Percentiles rank a stretch among this genome's conserved stretches.
Conservation (phyloP, 441 rosid species). For the Populus hybrid region DNA sequence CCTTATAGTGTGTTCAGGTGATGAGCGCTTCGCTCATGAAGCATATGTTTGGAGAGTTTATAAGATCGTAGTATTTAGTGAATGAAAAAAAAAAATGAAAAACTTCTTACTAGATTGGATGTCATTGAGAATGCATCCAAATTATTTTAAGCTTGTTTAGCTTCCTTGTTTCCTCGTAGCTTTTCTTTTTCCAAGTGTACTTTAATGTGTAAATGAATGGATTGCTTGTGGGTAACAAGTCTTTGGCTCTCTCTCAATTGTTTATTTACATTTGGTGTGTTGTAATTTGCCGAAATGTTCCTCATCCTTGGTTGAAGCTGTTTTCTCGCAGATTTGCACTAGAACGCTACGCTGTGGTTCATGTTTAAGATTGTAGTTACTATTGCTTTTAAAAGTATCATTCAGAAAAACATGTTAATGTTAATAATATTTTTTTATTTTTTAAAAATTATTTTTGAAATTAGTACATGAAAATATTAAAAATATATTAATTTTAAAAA, state of each 20-base stretch:
- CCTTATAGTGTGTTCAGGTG: conserved; percentile 19
- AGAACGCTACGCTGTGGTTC: no score
- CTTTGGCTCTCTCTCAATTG: no score
- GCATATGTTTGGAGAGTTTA: conserved; percentile 19
- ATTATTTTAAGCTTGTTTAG: conserved; percentile 20
- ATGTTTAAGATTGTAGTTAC: no score
- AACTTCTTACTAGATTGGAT: conserved; percentile 22
- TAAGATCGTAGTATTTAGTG: conserved; percentile 32
- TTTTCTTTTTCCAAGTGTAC: conserved; percentile 3
- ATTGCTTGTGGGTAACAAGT: conserved; percentile 17
- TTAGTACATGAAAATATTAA: no score
- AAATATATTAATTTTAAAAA: no score
- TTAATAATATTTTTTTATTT: no score
- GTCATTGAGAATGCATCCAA: conserved; percentile 17
- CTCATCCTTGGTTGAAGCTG: background rate
- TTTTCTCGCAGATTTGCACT: no score
- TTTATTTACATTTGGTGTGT: background rate
- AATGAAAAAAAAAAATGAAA: background rate
- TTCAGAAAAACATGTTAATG: no score
- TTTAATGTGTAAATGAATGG: conserved; percentile 31
- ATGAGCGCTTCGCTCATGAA: conserved; percentile 23
- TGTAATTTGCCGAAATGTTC: background rate
- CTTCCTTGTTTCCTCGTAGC: conserved; percentile 10
- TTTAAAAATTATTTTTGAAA: no score
- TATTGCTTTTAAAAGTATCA: no score